phyloP scores from a whole-genome alignment of 2,329 filamentous ascomycete genomes.

The Epichloe brachyelytri region DNA sequence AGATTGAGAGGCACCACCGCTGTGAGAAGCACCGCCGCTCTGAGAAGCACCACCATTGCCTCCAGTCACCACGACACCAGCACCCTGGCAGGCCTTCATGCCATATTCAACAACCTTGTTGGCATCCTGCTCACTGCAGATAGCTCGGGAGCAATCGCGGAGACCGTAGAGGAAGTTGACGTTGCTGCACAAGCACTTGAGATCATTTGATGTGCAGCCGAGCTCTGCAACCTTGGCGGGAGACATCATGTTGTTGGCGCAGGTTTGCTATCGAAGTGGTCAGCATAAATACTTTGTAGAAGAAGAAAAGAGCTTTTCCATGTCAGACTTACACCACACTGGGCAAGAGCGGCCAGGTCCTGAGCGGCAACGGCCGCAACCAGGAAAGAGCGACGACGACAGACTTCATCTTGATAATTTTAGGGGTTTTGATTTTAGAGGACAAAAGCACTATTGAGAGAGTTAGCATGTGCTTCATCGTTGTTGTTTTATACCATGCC shows the following conservation, averaged over 20 bases:
- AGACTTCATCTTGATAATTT: slow-evolving; percentile 36
- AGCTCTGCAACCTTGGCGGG: slow-evolving; percentile 28
- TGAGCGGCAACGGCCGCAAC: slow-evolving; percentile 29
- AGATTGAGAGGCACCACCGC: slow-evolving; percentile 1
- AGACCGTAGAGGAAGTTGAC: slow-evolving; percentile 35
- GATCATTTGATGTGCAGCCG: slow-evolving; percentile 29
- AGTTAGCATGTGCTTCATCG: background rate
- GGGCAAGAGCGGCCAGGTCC: slow-evolving; percentile 27
- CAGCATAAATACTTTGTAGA: background rate
- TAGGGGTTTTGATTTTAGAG: background rate
- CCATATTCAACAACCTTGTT: slow-evolving; percentile 26
- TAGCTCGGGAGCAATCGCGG: slow-evolving; percentile 35
- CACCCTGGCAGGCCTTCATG: slow-evolving; percentile 24
- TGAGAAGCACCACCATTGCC: slow-evolving; percentile 2
- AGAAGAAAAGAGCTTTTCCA: background rate
- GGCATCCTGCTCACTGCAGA: slow-evolving; percentile 25
- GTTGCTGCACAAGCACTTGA: slow-evolving; percentile 34
- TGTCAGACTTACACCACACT: slow-evolving; percentile 36
- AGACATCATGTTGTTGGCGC: slow-evolving; percentile 36
- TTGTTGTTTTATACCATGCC: no score
- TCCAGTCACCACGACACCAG: slow-evolving; percentile 21
- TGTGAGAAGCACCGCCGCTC: background rate
- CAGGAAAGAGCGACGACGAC: slow-evolving; percentile 28
- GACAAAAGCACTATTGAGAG: background rate
- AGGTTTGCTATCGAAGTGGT: slow-evolving; percentile 28